Conservation (phyloP, 768 basidiomycete species). For the Lactifluus piperatus region DNA sequence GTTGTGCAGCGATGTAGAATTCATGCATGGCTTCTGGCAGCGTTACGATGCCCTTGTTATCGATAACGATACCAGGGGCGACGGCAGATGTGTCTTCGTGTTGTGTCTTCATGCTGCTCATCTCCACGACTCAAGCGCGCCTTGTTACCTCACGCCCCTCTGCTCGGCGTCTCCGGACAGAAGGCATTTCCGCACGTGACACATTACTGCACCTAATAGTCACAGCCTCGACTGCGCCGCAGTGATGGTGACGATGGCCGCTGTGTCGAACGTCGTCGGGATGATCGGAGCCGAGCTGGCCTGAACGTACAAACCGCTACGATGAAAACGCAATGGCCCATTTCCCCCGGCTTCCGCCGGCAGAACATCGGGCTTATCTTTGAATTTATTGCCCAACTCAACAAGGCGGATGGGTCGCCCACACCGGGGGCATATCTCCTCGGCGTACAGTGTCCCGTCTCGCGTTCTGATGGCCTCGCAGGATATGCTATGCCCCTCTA, state of each 20-base stretch:
- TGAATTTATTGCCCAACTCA: slow-evolving; percentile 78
- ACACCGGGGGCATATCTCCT: slow-evolving; percentile 93
- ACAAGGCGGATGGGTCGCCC: slow-evolving; percentile 90
- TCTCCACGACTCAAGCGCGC: slow-evolving; percentile 78
- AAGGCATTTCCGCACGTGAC: slow-evolving; percentile 54
- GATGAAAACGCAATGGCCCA: slow-evolving; percentile 89
- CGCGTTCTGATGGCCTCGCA: slow-evolving; percentile 83
- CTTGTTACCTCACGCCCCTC: slow-evolving; percentile 83
- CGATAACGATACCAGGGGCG: slow-evolving; percentile 54
- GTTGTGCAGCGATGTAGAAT: slow-evolving; percentile 16
- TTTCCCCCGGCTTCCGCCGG: background rate
- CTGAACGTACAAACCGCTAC: slow-evolving; percentile 64
- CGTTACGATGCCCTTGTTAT: slow-evolving; percentile 4
- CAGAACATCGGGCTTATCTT: background rate
- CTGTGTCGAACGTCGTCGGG: slow-evolving; percentile 76
- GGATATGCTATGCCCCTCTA: too few relatives aligned
- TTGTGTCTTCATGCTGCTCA: slow-evolving; percentile 69
- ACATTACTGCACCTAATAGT: slow-evolving; percentile 34
- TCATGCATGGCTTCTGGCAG: slow-evolving; percentile 17
- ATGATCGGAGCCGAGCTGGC: slow-evolving; percentile 71
- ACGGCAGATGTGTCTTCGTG: slow-evolving; percentile 44
- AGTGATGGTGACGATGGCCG: slow-evolving; percentile 76
- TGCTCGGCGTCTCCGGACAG: slow-evolving; percentile 72
- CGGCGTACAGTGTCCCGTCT: slow-evolving; percentile 78
- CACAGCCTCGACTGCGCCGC: slow-evolving; percentile 61